Evolutionary conservation across 2,329 filamentous ascomycete species (phyloP).

Genomic region (Hirsutella minnesotensis): DNA sequence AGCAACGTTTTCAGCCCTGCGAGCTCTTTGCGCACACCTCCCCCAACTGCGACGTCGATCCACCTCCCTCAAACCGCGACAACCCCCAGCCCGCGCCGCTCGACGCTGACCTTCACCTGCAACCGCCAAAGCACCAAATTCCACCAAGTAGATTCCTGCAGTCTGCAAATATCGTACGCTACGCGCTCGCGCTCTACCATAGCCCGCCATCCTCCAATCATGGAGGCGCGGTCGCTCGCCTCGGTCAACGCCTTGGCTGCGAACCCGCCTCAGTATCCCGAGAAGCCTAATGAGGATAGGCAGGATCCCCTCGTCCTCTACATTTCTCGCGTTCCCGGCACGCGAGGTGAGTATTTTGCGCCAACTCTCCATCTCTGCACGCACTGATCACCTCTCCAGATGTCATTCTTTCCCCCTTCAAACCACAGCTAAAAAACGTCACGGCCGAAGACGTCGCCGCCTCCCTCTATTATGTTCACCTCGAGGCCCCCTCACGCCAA

Average conservation of each 20-base stretch:
- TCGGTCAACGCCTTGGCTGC: slow-evolving; percentile 69
- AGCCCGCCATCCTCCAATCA: slow-evolving; percentile 8
- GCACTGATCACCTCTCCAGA: slow-evolving; percentile 39
- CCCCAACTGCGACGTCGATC: no score
- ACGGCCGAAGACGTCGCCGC: slow-evolving; percentile 76
- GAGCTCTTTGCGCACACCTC: no score
- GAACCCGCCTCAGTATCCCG: slow-evolving; percentile 77
- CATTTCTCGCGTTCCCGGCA: slow-evolving; percentile 86
- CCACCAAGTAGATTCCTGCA: no score
- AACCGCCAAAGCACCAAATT: no score
- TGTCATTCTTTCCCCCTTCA: slow-evolving; percentile 82
- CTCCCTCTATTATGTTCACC: slow-evolving; percentile 85
- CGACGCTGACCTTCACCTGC: no score
- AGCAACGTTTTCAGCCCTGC: no score
- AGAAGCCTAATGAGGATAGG: slow-evolving; percentile 57
- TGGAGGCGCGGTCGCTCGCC: slow-evolving; percentile 77
- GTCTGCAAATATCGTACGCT: not conserved
- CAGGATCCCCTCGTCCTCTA: slow-evolving; percentile 72
- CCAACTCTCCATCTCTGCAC: not conserved
- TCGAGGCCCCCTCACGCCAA: slow-evolving; percentile 42
- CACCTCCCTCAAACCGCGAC: no score
- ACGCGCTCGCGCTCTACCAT: not conserved
- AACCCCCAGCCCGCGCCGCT: no score
- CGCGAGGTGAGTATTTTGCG: slow-evolving; percentile 50
- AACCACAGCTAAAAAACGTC: slow-evolving; percentile 79